Conservation (phyloP, 108 stramenopile species). For the Ochromonas danica region DNA sequence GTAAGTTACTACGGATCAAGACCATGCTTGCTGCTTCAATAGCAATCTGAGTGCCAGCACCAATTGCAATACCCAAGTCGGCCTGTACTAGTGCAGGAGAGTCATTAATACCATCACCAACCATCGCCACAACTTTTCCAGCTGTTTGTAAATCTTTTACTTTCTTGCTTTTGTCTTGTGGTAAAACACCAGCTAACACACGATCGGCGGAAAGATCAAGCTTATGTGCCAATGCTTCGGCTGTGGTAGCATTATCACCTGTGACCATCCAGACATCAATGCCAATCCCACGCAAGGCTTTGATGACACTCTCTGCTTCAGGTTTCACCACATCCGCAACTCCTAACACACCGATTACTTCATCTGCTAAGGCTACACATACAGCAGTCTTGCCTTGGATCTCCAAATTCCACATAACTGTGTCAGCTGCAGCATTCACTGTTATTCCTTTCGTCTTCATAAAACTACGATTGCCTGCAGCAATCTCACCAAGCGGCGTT, state of each 20-base stretch:
- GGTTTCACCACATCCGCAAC: slow-evolving; percentile 73
- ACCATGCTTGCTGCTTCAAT: slow-evolving; percentile 92
- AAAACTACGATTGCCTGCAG: slow-evolving; percentile 7
- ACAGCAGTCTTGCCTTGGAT: slow-evolving; percentile 76
- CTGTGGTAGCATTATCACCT: slow-evolving; percentile 85
- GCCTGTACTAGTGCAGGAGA: slow-evolving; percentile 86
- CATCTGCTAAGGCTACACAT: slow-evolving; percentile 67
- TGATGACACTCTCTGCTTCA: slow-evolving; percentile 66
- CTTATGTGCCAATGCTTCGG: slow-evolving; percentile 71
- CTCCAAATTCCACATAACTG: slow-evolving; percentile 56
- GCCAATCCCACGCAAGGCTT: slow-evolving; percentile 60
- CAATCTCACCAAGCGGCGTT: neutral
- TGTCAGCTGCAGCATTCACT: neutral
- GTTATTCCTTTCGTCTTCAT: slow-evolving; percentile 12
- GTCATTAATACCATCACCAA: slow-evolving; percentile 99
- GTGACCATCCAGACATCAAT: slow-evolving; percentile 95
- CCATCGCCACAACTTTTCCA: slow-evolving; percentile 76
- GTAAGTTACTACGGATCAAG: slow-evolving; percentile 75
- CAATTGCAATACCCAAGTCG: slow-evolving; percentile 92
- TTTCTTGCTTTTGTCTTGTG: slow-evolving; percentile 51
- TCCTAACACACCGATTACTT: slow-evolving; percentile 69
- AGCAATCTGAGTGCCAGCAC: slow-evolving; percentile 83
- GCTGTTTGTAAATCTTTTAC: slow-evolving; percentile 66
- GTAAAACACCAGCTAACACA: slow-evolving; percentile 78
- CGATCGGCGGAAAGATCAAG: slow-evolving; percentile 66